Conservation (phyloP, 2,329 filamentous ascomycete species). For the Lecanoromycetidae sp. region DNA sequence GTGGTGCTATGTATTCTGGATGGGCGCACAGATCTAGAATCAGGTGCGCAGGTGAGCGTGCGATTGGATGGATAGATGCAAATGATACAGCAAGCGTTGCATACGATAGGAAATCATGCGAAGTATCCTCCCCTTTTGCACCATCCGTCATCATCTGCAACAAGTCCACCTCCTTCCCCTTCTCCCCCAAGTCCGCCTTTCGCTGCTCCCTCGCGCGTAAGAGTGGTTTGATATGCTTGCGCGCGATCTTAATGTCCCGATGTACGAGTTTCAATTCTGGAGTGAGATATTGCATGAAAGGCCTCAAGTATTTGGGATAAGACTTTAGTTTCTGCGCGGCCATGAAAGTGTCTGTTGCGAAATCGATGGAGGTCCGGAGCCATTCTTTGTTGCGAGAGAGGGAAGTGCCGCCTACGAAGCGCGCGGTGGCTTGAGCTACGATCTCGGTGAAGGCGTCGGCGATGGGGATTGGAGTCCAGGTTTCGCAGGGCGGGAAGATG, state of each 20-base stretch:
- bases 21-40: conserved; percentile 21
- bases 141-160: conserved; percentile 21
- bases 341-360: conserved; percentile 23
- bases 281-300: conserved; percentile 22
- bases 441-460: conserved; percentile 20
- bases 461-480: conserved; percentile 22
- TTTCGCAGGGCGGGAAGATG: conserved; percentile 1
- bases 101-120: conserved; percentile 19
- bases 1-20: conserved; percentile 9
- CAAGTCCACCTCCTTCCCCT: conserved; percentile 18
- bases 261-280: conserved; percentile 22
- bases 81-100: conserved; percentile 23
- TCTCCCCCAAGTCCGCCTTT: too few species aligned
- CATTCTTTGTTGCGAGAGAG: conserved; percentile 24
- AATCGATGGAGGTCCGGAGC: conserved; percentile 23
- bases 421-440: conserved; percentile 22
- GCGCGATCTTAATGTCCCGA: conserved; percentile 20
- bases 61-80: conserved; percentile 23
- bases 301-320: conserved; percentile 20
- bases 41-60: conserved; percentile 19
- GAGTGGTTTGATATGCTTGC: conserved; percentile 21
- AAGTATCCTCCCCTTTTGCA: conserved; percentile 17
- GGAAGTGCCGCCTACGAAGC: conserved; percentile 22
- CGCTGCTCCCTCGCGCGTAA: conserved; percentile 19
- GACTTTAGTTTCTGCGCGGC: conserved; percentile 21